Evolutionary conservation across 352 stramenopile species (phyloP).

Genomic region (Phytophthora crassamura): DNA sequence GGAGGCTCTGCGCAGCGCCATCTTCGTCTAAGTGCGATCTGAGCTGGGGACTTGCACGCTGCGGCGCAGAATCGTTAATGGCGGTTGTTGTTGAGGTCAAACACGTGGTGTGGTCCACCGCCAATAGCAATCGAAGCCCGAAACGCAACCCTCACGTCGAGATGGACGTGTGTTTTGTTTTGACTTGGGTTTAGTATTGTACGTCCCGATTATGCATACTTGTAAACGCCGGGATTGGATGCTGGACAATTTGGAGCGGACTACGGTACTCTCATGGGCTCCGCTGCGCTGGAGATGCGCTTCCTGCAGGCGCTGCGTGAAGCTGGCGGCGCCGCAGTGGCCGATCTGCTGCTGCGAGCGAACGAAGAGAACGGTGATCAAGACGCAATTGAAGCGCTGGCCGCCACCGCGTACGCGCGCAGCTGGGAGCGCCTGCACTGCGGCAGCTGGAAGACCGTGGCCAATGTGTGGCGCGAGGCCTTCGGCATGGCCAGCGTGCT

Average conservation of each 20-base stretch:
- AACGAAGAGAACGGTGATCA: background rate
- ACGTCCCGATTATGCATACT: no score
- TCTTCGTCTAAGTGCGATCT: background rate
- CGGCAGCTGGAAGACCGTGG: constrained; percentile 72
- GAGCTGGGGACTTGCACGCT: constrained; percentile 19
- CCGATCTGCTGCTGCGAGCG: constrained; percentile 49
- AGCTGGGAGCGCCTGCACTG: constrained; percentile 82
- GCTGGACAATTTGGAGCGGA: constrained; percentile 8
- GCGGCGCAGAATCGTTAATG: constrained; percentile 29
- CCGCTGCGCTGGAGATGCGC: constrained; percentile 1
- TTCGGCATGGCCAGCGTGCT: constrained; percentile 67
- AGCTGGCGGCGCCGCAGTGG: constrained; percentile 50
- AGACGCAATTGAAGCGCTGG: constrained; percentile 18
- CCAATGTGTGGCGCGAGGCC: constrained; percentile 59
- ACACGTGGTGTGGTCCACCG: background rate
- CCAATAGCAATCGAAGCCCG: constrained; percentile 5
- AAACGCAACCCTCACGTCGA: constrained; percentile 32
- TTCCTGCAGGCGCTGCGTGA: constrained; percentile 47
- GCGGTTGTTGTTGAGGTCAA: background rate
- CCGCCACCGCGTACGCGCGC: constrained; percentile 55
- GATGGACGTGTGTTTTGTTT: constrained; percentile 17
- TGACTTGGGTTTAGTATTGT: constrained; percentile 28
- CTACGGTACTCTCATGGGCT: no score
- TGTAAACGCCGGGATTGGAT: constrained; percentile 30
- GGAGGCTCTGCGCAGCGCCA: constrained; percentile 31